Percentiles rank a stretch among this genome's conserved stretches.
Conservation (phyloP, 2,329 filamentous ascomycete genomes). For the Ophiocordyceps camponoti-leonardi region DNA sequence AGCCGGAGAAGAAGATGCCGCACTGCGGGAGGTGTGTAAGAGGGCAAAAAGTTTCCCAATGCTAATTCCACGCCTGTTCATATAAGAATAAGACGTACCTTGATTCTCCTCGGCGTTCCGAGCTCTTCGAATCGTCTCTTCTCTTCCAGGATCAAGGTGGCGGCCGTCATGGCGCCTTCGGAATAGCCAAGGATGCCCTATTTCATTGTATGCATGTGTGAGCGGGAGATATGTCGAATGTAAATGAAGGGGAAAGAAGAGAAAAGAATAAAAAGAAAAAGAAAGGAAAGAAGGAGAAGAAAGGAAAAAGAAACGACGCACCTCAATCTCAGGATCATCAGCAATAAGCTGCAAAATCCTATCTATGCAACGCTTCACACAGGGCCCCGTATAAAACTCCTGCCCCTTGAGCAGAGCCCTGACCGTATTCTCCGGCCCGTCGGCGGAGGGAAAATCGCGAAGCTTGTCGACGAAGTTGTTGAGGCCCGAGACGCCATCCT, state of each 20-base stretch:
- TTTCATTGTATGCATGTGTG: neutral
- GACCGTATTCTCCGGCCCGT: constrained; percentile 37
- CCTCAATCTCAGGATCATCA: constrained; percentile 16
- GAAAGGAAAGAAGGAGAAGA: too few relatives aligned
- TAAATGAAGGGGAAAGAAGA: too few relatives aligned
- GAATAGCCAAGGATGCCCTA: constrained; percentile 43
- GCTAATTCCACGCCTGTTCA: too few relatives aligned
- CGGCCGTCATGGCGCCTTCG: constrained; percentile 39
- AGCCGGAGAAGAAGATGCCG: constrained; percentile 34
- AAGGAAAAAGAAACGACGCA: too few relatives aligned
- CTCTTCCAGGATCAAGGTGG: constrained; percentile 34
- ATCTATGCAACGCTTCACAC: constrained; percentile 5
- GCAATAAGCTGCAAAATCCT: constrained; percentile 25
- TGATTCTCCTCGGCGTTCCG: constrained; percentile 16
- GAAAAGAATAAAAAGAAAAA: too few relatives aligned
- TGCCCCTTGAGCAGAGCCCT: constrained; percentile 25
- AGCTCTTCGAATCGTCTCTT: constrained; percentile 16
- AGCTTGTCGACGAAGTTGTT: constrained; percentile 32
- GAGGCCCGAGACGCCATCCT: constrained; percentile 21
- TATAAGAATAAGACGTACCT: constrained; percentile 12
- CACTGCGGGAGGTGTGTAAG: constrained; percentile 15
- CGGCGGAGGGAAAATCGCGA: constrained; percentile 33
- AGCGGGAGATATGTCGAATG: too few relatives aligned
- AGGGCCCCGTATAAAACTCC: constrained; percentile 4
- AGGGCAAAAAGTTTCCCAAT: too few relatives aligned